These are phyloP conservation scores for Aphanomyces cochlioides DNA, from an alignment of 352 stramenopile species.

Conservation along the genomic window DNA sequence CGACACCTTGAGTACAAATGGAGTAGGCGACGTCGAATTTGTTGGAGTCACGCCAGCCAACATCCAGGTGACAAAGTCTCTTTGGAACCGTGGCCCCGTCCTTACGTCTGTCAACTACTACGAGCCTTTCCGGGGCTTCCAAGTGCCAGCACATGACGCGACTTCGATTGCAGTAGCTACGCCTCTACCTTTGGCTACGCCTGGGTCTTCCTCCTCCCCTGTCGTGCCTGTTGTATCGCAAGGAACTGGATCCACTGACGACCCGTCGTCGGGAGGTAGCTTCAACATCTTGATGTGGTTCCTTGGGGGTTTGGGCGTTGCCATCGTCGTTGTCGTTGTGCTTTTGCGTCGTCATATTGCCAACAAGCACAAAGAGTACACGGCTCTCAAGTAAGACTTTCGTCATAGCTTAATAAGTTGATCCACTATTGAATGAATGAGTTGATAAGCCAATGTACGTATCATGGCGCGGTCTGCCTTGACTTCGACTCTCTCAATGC, in stretches of 20 bases:
- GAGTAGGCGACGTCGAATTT: constrained; percentile 12
- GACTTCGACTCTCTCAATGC: too few relatives aligned
- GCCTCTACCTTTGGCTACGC: neutral
- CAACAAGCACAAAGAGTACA: constrained; percentile 21
- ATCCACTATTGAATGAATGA: neutral
- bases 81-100: neutral
- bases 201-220: neutral
- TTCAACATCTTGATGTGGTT: constrained; percentile 8
- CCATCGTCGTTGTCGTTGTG: constrained; percentile 6
- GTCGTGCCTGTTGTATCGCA: constrained; percentile 4
- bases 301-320: neutral
- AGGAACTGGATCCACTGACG: neutral
- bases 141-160: neutral
- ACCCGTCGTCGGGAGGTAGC: neutral
- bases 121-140: neutral
- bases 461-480: too few relatives aligned
- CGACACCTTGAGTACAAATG: constrained; percentile 11
- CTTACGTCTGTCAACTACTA: constrained; percentile 8
- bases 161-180: neutral
- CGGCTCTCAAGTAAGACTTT: constrained; percentile 3
- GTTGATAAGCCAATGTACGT: too few relatives aligned
- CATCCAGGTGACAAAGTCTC: neutral
- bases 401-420: neutral
- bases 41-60: constrained; percentile 3
- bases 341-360: constrained; percentile 13